A percentile compares a stretch with the other conserved stretches of the same genome.
phyloP scores from a whole-genome alignment of 306 rosid genomes.

The Cicer bijugum region DNA sequence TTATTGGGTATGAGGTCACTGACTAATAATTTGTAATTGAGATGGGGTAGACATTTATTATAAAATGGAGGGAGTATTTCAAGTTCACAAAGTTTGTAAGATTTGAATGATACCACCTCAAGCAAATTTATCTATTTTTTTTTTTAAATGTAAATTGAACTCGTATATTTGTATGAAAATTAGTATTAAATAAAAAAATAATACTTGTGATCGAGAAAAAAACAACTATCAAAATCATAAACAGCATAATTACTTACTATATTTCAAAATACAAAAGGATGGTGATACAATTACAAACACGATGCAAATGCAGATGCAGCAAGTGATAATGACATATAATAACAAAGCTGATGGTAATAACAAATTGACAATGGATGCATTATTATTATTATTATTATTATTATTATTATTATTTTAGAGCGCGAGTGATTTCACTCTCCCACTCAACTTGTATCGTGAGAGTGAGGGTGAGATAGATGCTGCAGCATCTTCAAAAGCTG shows the following conservation, averaged over 20 bases:
- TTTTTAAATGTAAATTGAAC: too few species aligned
- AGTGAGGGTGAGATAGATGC: conserved; percentile 1
- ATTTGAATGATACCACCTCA: too few species aligned
- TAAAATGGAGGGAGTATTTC: too few species aligned
- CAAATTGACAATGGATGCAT: not conserved
- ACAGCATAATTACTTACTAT: not conserved
- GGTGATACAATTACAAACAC: conserved; percentile 7
- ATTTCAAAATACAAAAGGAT: conserved; percentile 8
- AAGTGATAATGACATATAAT: not conserved
- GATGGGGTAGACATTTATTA: too few species aligned
- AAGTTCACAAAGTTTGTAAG: too few species aligned
- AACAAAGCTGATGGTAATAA: not conserved
- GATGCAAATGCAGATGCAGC: not conserved
- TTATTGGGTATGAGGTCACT: too few species aligned
- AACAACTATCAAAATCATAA: not conserved
- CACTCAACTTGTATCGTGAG: conserved; percentile 8
- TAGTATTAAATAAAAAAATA: too few species aligned
- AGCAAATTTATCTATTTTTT: too few species aligned
- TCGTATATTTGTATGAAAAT: too few species aligned
- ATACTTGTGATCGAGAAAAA: too few species aligned
- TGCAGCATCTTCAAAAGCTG: conserved; percentile 66
- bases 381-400: not conserved
- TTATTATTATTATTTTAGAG: not conserved
- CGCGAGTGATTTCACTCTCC: conserved; percentile 2
- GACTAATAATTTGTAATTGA: too few species aligned